Base-by-base conservation (phyloP, 306 rosid genomes). In the Trichosanthes truncata region DNA sequence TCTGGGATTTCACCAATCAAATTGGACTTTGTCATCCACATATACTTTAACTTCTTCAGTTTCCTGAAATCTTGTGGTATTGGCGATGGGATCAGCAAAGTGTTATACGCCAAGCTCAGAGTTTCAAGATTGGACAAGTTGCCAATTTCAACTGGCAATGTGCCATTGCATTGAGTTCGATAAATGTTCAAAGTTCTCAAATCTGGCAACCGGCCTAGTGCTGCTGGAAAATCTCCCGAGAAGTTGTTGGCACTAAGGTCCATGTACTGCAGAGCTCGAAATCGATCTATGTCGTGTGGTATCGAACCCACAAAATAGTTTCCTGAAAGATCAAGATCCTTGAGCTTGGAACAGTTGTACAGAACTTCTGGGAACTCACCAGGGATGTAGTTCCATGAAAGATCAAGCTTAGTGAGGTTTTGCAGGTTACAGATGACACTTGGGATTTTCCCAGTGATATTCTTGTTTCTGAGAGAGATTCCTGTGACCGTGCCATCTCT, bases 291-390 rank as follows among this genome's bases (percentile, higher is more conserved):
- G 62, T 89, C 96, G 4, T n/a, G 78, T 14, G 97, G 94, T 62
- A 92, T 85, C 8, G 71, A 18, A 14, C 97, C 96, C 66, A 81
- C 80, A 35, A 90, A 84, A 85, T 74, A 85, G 61, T 92, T 94
- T 35, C 81, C 83, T 0, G 97, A 90, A 5, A 92, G 91, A 83
- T 89, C 87, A 38, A 93, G 94, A 78, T 36, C 7, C 17, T 9
- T 84, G 85, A 93, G 97, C 53, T 78, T 88, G 76, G 91, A 84
- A 84, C 98, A 93, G 83, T 83, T 88, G 89, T 82, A 85, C n/a
- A 94, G 82, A 67, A 48, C 46, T 40, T 71, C 75, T 7, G 98
- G 96, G 23, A 94, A 94, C 72, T 77, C 90, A 9, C 94, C 97
- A 61, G 87, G 80, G 80, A 94, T 84, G 81, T 57, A 82, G 85